A percentile compares a stretch with the other conserved stretches of the same genome.
These are phyloP conservation scores for Colletotrichum brevisporum DNA, from an alignment of 2,329 filamentous ascomycete genomes.

Conservation along the genomic window DNA sequence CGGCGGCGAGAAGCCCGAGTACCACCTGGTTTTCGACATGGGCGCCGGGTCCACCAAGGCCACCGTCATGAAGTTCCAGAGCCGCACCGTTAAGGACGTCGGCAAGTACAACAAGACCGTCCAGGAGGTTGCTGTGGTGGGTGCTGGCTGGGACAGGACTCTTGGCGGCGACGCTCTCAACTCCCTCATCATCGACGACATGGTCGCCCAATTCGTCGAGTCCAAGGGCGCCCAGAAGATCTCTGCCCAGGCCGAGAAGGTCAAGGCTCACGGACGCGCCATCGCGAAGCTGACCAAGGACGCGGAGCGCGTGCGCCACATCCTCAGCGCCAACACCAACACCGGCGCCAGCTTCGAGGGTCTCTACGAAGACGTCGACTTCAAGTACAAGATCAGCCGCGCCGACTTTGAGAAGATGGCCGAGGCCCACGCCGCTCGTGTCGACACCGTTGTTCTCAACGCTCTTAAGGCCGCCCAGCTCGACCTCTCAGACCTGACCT, in stretches of 20 bases:
- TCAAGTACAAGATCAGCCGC: slow-evolving; percentile 90
- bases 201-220: slow-evolving; percentile 83
- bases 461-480: slow-evolving; percentile 83
- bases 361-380: slow-evolving; percentile 91
- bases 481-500: slow-evolving; percentile 82
- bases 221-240: slow-evolving; percentile 77
- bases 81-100: slow-evolving; percentile 88
- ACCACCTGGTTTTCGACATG: slow-evolving; percentile 97
- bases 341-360: slow-evolving; percentile 87
- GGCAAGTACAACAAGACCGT: slow-evolving; percentile 97
- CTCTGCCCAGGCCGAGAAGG: slow-evolving; percentile 71
- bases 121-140: slow-evolving; percentile 92
- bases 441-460: slow-evolving; percentile 78
- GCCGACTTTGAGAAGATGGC: slow-evolving; percentile 86
- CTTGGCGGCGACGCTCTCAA: slow-evolving; percentile 94
- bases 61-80: slow-evolving; percentile 90
- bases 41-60: slow-evolving; percentile 95
- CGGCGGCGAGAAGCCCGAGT: slow-evolving; percentile 87
- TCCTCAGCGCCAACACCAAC: slow-evolving; percentile 93
- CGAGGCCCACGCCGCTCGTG: slow-evolving; percentile 75
- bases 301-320: slow-evolving; percentile 86
- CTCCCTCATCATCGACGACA: slow-evolving; percentile 88
- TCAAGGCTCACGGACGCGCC: slow-evolving; percentile 84
- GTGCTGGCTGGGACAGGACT: slow-evolving; percentile 88
- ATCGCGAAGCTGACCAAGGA: slow-evolving; percentile 95